phyloP scores from a whole-genome alignment of 331 rosid genomes.

The Saraca asoca region DNA sequence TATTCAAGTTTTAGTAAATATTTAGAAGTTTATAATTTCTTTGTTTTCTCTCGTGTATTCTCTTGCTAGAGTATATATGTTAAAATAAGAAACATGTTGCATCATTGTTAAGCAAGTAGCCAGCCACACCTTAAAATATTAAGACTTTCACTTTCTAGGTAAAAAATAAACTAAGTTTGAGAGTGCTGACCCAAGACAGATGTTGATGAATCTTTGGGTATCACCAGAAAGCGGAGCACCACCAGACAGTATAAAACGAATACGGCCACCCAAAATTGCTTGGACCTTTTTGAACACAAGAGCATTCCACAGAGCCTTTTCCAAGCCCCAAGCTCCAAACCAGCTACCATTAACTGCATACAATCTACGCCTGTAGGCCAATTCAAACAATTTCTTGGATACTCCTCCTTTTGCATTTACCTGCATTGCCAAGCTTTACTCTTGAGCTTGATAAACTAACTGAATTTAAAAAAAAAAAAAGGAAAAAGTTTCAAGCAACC shows the following conservation, averaged over 20 bases:
- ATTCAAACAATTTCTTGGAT: constrained; percentile 74
- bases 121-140: background rate
- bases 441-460: constrained; percentile 18
- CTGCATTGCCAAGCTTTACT: constrained; percentile 48
- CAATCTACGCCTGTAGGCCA: constrained; percentile 88
- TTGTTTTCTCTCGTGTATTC: too few relatives aligned
- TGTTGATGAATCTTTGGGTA: constrained; percentile 97
- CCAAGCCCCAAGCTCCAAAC: constrained; percentile 97
- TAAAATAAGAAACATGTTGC: constrained; percentile 3
- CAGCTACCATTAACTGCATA: constrained; percentile 84
- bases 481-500: constrained; percentile 11
- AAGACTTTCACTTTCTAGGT: background rate
- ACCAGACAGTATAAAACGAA: constrained; percentile 85
- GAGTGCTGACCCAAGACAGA: constrained; percentile 79
- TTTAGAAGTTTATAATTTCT: too few relatives aligned
- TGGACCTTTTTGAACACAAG: constrained; percentile 85
- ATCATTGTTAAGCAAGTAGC: background rate
- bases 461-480: background rate
- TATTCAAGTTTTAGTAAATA: too few relatives aligned
- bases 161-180: background rate
- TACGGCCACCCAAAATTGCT: constrained; percentile 82
- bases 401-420: constrained; percentile 81
- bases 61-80: background rate
- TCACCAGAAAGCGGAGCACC: constrained; percentile 96
- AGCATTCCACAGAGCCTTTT: constrained; percentile 69